A percentile compares a stretch with the other conserved stretches of the same genome.
These are phyloP conservation scores for Hypoxylon sp. DNA, from an alignment of 2,329 filamentous ascomycete species.

Conservation along the genomic window DNA sequence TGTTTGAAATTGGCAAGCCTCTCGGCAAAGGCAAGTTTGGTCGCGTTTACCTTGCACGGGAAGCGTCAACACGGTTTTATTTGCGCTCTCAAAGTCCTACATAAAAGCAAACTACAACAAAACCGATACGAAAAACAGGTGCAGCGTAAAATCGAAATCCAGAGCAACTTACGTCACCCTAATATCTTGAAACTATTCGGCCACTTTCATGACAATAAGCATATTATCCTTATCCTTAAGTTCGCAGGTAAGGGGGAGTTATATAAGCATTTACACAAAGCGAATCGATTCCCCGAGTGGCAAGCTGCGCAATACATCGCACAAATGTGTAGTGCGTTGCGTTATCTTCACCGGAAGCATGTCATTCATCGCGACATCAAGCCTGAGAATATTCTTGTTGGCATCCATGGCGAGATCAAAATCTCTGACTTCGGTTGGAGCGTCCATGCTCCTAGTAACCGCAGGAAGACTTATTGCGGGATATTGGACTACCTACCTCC, in stretches of 20 bases:
- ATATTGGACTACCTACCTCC: constrained; percentile 98
- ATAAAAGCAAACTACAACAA: constrained; percentile 84
- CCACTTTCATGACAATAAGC: constrained; percentile 88
- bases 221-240: constrained; percentile 87
- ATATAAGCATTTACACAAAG: constrained; percentile 85
- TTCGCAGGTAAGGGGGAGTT: constrained; percentile 88
- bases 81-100: constrained; percentile 85
- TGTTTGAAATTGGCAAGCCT: constrained; percentile 92
- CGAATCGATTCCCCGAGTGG: constrained; percentile 83
- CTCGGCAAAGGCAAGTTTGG: constrained; percentile 90
- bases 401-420: constrained; percentile 98
- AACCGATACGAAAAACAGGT: constrained; percentile 86
- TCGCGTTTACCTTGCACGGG: constrained; percentile 84
- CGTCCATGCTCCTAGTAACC: constrained; percentile 93
- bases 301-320: constrained; percentile 88
- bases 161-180: constrained; percentile 85
- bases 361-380: constrained; percentile 98
- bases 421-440: constrained; percentile 98
- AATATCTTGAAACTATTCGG: constrained; percentile 87
- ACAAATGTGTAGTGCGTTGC: constrained; percentile 88
- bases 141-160: constrained; percentile 87
- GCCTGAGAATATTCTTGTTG: constrained; percentile 94
- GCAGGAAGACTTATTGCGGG: constrained; percentile 93
- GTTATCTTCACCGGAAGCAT: constrained; percentile 94
- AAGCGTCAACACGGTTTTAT: constrained; percentile 84